Base-by-base conservation (phyloP, 495 filamentous ascomycete species). In the Aspergillus coremiiformis region DNA sequence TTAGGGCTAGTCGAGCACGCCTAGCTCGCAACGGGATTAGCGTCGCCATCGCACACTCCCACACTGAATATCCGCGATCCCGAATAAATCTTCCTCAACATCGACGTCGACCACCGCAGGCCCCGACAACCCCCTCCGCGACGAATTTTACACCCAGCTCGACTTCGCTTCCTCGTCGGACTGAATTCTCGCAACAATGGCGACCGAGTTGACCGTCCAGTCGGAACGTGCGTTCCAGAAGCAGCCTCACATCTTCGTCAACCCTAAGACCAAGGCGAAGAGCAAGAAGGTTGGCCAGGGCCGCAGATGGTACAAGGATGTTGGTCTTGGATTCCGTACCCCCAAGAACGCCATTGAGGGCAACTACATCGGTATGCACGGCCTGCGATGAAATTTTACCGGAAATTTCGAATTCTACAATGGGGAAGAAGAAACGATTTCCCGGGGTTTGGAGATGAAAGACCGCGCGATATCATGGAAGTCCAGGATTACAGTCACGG, bases 181-280 rank as follows among this genome's bases (percentile, higher is more conserved):
- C 65, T 71, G 62, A 69, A 70, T 54, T 58, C 77, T 81, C 85
- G 82, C 79, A 84, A 86, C 76, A 77, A 96, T 95, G 90, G 90
- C 90, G 70, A 96, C 90, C 79, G 90, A 95, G 83, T 82, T 96
- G 76, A 95, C 86, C 72, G 90, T 96, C 73, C 90, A 95, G 83
- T 90, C 87, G 68, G 90, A 96, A 85, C 89, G 90, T 76, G 90
- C 90, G 79, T 96, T 84, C 85, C 90, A 95, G 75, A 96, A 96
- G 83, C 91, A 98, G 83, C 94, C 93, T 67, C 94, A 99, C 77
- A 95, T 99, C 83, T 97, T 96, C 87, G 82, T 86, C 69, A 95
- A 95, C 82, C 73, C 79, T 64, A 96, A 96, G 84, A 69, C 76
- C 61, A 82, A 85, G 76, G 85, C 87, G 72, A 96, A 95, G 83